Evolutionary conservation across 371 early-diverging fungal species (phyloP).

Genomic region (Mortierella sp.): DNA sequence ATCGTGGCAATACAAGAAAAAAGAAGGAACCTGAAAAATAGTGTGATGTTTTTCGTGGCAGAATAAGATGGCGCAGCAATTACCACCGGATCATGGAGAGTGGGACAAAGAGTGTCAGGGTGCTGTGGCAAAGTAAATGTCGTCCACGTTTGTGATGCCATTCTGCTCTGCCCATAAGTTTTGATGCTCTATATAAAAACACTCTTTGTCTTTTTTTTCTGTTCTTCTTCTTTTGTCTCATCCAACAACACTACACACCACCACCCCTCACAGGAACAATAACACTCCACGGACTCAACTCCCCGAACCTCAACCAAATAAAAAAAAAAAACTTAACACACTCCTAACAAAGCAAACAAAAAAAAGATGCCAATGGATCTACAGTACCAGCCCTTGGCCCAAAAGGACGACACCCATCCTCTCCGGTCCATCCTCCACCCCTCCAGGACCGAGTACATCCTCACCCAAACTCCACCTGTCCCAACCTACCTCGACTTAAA

Average conservation of each 20-base stretch:
- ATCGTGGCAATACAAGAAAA: not conserved
- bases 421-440: slow-evolving; percentile 30
- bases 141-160: too few relatives aligned
- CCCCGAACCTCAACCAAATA: not conserved
- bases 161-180: too few relatives aligned
- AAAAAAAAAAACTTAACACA: not conserved
- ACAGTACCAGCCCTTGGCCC: not conserved
- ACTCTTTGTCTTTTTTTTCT: too few relatives aligned
- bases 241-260: not conserved
- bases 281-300: not conserved
- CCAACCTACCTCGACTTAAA: slow-evolving; percentile 28
- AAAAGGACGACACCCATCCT: slow-evolving; percentile 8
- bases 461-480: not conserved
- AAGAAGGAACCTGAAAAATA: not conserved
- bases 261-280: not conserved
- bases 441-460: not conserved
- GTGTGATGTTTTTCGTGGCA: not conserved
- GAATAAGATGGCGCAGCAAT: not conserved
- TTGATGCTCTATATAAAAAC: too few relatives aligned
- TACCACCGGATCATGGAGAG: not conserved
- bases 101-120: too few relatives aligned
- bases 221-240: too few relatives aligned
- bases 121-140: too few relatives aligned
- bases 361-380: not conserved
- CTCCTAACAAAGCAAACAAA: not conserved